Percentiles rank a stretch among this genome's conserved stretches.
Evolutionary conservation across 495 filamentous ascomycete genomes (phyloP).

Genomic region (Penicillium cinerascens): DNA sequence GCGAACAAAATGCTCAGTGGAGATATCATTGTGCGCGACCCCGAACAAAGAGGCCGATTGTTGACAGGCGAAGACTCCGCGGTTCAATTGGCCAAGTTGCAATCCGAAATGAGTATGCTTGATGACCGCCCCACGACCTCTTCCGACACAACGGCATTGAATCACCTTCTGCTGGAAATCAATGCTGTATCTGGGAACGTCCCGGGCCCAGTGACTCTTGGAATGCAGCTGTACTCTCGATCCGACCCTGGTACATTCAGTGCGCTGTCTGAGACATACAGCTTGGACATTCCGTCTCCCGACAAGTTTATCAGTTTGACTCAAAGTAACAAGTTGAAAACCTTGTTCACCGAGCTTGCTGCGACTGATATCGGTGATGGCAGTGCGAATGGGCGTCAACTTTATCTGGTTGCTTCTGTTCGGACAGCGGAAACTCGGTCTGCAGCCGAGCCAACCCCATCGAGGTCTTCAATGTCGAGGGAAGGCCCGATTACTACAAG

Average conservation of each 20-base stretch:
- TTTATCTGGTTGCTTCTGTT: slow-evolving; percentile 84
- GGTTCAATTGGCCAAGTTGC: slow-evolving; percentile 83
- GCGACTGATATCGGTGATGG: slow-evolving; percentile 80
- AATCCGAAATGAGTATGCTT: slow-evolving; percentile 93
- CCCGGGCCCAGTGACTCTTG: slow-evolving; percentile 67
- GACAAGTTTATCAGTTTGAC: slow-evolving; percentile 59
- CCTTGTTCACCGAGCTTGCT: slow-evolving; percentile 81
- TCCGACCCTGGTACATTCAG: slow-evolving; percentile 54
- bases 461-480: slow-evolving; percentile 32
- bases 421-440: slow-evolving; percentile 58
- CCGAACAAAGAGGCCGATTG: slow-evolving; percentile 74
- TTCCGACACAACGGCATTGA: slow-evolving; percentile 67
- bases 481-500: slow-evolving; percentile 35
- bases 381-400: slow-evolving; percentile 57
- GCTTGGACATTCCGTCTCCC: slow-evolving; percentile 70
- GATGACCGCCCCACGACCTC: slow-evolving; percentile 66
- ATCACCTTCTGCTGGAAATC: slow-evolving; percentile 84
- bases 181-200: slow-evolving; percentile 72
- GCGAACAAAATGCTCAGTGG: slow-evolving; percentile 90
- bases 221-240: slow-evolving; percentile 75
- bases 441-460: slow-evolving; percentile 24
- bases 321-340: slow-evolving; percentile 66
- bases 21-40: slow-evolving; percentile 91
- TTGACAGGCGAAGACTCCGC: slow-evolving; percentile 90
- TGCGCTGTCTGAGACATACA: slow-evolving; percentile 77